Base-by-base conservation (phyloP, 306 rosid species). In the Crotalaria pallida region DNA sequence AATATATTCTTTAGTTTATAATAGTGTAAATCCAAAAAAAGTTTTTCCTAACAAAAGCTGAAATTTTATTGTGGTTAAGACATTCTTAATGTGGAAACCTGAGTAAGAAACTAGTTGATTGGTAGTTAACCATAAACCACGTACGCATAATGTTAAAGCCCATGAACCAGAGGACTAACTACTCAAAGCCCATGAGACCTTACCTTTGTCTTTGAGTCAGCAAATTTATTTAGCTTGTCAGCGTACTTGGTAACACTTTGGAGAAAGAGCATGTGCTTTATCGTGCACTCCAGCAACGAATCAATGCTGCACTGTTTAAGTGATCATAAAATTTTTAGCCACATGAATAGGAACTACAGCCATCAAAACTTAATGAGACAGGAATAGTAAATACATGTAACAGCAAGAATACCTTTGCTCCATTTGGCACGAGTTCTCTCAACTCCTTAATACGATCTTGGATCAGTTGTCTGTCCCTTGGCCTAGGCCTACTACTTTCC, bases 401-500 rank as follows among this genome's bases (percentile, higher is more conserved):
- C 44, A 71, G 57, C 50, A 63, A 58, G 45, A 67, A 67, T 83
- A 94, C 99, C 90, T 95, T 95, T 41, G 96, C 91, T 73, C 97
- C 99, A 72, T 70, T 87, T 33, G 99, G 99, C 49, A 89, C 96
- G 60, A 95, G 80, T 70, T 95, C 97, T 72, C 99, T 84, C 68
- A 95, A 84, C 76, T 95, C 99, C 79, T 95, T 91, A 11, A 95
- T 91, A 18, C 99, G 99, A 70, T 95, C 99, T 81, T 95, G 99
- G 76, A 95, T 95, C 83, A 95, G 82, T 73, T 95, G 99, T 65
- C 99, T 82, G 82, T 95, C 99, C 88, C 99, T 89, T 24, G 97
- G 99, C 76, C 99, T 86, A 45, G 99, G 99, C 80, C 96, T 89
- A 79, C 88, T 79, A 80, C 81, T 89, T 79, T 91, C 99, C 58